A percentile compares a stretch with the other conserved stretches of the same genome.
phyloP scores from a whole-genome alignment of 2,329 filamentous ascomycete genomes.

The Aciculosporium take region DNA sequence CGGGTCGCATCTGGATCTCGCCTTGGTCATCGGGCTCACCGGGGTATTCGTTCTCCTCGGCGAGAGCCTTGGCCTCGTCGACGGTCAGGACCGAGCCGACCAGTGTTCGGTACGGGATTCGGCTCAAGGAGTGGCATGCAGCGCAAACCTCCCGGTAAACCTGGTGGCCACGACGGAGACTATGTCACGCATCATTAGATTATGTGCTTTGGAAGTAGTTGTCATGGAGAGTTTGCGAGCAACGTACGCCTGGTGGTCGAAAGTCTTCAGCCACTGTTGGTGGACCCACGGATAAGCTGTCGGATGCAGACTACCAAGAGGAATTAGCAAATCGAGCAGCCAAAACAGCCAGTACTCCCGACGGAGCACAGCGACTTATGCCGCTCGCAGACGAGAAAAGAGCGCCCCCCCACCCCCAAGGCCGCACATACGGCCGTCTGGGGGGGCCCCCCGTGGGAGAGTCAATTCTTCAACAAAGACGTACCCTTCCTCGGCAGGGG shows the following conservation, averaged over 20 bases:
- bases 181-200: conserved; percentile 22
- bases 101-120: conserved; percentile 83
- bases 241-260: conserved; percentile 87
- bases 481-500: conserved; percentile 95
- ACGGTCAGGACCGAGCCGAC: conserved; percentile 89
- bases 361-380: conserved; percentile 18
- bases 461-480: conserved; percentile 26
- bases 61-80: conserved; percentile 92
- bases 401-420: no score
- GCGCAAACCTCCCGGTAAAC: conserved; percentile 98
- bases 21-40: conserved; percentile 95
- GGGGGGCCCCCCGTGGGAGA: no score
- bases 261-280: conserved; percentile 81
- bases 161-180: conserved; percentile 96
- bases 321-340: conserved; percentile 15
- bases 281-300: conserved; percentile 95
- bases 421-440: no score
- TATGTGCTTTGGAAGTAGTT: neutral
- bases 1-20: conserved; percentile 94
- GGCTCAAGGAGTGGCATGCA: conserved; percentile 89
- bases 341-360: conserved; percentile 4
- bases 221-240: neutral
- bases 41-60: conserved; percentile 98
- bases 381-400: conserved; percentile 19
- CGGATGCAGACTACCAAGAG: conserved; percentile 60